phyloP scores from a whole-genome alignment of 352 stramenopile species.

The Blastocystis sp. region DNA sequence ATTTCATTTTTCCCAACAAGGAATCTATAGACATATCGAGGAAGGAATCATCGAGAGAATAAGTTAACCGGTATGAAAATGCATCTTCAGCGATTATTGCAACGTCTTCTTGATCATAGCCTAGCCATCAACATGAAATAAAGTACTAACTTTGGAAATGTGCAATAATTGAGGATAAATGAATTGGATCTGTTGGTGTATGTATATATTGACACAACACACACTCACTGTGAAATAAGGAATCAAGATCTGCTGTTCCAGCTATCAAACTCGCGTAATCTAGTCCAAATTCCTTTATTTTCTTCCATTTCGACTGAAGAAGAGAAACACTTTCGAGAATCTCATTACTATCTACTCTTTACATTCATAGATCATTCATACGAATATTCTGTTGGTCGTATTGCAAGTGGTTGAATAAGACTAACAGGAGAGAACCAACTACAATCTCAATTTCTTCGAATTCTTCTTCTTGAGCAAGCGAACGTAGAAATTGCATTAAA shows the following conservation, averaged over 20 bases:
- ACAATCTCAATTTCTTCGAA: neutral
- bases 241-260: too few relatives aligned
- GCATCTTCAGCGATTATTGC: neutral
- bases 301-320: too few relatives aligned
- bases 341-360: neutral
- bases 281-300: too few relatives aligned
- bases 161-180: too few relatives aligned
- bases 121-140: neutral
- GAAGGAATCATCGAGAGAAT: neutral
- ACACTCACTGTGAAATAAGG: too few relatives aligned
- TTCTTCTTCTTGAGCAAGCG: neutral
- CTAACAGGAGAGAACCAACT: neutral
- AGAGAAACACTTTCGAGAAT: neutral
- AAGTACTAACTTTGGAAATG: neutral
- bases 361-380: neutral
- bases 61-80: neutral
- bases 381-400: neutral
- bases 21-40: neutral
- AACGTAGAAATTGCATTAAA: neutral
- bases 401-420: neutral
- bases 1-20: constrained; percentile 1
- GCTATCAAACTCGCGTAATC: too few relatives aligned
- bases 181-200: too few relatives aligned
- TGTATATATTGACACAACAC: too few relatives aligned
- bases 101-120: neutral